Percentiles rank a stretch among this genome's conserved stretches.
Evolutionary conservation across 768 basidiomycete genomes (phyloP).

Genomic region (Boletus pseudopeckii): DNA sequence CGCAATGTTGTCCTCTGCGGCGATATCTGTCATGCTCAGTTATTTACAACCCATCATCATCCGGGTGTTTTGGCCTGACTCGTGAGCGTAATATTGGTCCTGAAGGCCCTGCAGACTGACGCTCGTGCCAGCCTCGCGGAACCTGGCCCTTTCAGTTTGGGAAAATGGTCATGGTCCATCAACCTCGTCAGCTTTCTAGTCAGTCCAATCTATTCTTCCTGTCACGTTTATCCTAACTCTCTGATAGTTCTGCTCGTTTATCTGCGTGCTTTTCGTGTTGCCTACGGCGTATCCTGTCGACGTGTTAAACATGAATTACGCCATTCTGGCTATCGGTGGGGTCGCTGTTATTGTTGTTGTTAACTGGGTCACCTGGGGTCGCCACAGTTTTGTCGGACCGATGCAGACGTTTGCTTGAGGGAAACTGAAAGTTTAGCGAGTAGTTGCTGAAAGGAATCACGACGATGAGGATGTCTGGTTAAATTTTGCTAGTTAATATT

Average conservation of each 20-base stretch:
- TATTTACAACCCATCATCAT: conserved; percentile 58
- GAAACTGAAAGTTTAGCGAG: background rate
- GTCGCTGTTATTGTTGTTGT: conserved; percentile 42
- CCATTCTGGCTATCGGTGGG: conserved; percentile 49
- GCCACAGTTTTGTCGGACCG: conserved; percentile 41
- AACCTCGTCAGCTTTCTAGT: conserved; percentile 48
- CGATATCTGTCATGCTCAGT: conserved; percentile 55
- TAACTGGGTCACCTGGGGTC: conserved; percentile 49
- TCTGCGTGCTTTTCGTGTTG: conserved; percentile 53
- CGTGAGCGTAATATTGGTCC: conserved; percentile 30
- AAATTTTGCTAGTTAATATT: too few species aligned
- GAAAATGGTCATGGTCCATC: conserved; percentile 50
- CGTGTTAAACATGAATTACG: conserved; percentile 54
- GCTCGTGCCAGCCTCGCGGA: conserved; percentile 37
- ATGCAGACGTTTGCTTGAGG: conserved; percentile 35
- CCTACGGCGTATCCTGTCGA: conserved; percentile 53
- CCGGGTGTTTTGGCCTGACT: conserved; percentile 53
- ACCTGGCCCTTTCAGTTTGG: conserved; percentile 50
- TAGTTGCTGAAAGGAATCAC: background rate
- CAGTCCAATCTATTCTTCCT: conserved; percentile 9
- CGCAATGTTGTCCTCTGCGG: conserved; percentile 53
- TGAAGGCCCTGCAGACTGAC: background rate
- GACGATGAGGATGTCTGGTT: too few species aligned
- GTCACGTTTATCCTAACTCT: background rate
- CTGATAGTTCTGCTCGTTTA: conserved; percentile 47